Conservation (phyloP, 2,329 filamentous ascomycete genomes). For the Pseudopithomyces chartarum region DNA sequence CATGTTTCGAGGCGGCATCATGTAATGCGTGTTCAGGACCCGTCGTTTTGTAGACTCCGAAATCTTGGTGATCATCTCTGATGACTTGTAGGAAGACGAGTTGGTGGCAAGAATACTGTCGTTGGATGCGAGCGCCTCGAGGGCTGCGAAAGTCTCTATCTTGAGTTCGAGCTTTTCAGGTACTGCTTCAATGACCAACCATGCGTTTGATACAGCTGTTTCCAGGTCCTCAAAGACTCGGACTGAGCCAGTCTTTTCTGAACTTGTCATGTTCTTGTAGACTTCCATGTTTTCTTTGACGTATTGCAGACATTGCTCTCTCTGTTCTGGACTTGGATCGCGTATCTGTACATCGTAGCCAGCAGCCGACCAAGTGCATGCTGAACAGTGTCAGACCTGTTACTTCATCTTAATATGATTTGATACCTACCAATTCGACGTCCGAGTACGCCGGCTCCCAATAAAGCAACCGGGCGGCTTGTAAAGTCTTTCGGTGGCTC, state of each 20-base stretch:
- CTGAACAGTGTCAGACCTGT: background rate
- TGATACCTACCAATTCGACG: background rate
- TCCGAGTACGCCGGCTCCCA: background rate
- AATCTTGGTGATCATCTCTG: conserved; percentile 54
- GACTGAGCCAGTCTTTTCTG: background rate
- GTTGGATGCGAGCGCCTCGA: conserved; percentile 49
- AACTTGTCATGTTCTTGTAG: background rate
- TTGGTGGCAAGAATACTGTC: conserved; percentile 60
- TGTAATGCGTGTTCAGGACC: background rate
- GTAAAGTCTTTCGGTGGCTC: background rate
- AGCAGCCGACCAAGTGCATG: background rate
- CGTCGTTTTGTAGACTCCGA: conserved; percentile 37
- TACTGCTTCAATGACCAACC: conserved; percentile 61
- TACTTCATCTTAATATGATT: background rate
- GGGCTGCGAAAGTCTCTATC: conserved; percentile 53
- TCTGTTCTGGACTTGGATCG: background rate
- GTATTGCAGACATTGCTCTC: background rate
- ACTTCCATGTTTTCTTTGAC: background rate
- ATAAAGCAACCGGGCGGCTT: background rate
- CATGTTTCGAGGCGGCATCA: background rate
- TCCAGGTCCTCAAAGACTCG: conserved; percentile 41
- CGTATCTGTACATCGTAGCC: background rate
- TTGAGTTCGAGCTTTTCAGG: conserved; percentile 58
- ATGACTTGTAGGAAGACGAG: conserved; percentile 58
- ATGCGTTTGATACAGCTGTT: conserved; percentile 52